A percentile compares a stretch with the other conserved stretches of the same genome.
phyloP scores from a whole-genome alignment of 352 stramenopile genomes.

The Globisporangium nagaii region DNA sequence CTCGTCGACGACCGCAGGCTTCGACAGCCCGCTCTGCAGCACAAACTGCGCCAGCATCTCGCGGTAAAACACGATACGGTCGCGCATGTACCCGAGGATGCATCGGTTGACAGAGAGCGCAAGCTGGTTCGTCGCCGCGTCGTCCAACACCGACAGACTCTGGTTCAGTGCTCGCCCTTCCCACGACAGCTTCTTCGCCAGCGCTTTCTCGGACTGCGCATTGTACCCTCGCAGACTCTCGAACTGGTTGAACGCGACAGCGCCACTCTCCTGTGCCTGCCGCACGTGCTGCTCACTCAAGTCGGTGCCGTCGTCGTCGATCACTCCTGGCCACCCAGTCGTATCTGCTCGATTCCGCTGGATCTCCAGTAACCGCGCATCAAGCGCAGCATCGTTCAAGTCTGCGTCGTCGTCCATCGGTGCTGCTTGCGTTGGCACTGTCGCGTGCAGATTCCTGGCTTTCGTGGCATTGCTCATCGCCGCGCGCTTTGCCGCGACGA shows the following conservation, averaged over 20 bases:
- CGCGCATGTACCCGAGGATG: slow-evolving; percentile 93
- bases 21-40: slow-evolving; percentile 87
- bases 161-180: slow-evolving; percentile 57
- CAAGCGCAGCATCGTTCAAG: slow-evolving; percentile 5
- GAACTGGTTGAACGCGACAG: slow-evolving; percentile 59
- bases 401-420: slow-evolving; percentile 5
- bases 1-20: slow-evolving; percentile 88
- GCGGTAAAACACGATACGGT: slow-evolving; percentile 91
- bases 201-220: slow-evolving; percentile 29
- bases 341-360: slow-evolving; percentile 19
- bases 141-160: slow-evolving; percentile 56
- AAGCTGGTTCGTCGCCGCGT: slow-evolving; percentile 33
- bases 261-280: slow-evolving; percentile 31
- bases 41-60: slow-evolving; percentile 93
- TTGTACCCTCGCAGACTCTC: slow-evolving; percentile 60
- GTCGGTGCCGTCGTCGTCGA: slow-evolving; percentile 14
- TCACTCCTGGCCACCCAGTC: slow-evolving; percentile 21
- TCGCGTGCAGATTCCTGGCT: neutral
- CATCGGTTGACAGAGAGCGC: slow-evolving; percentile 89
- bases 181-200: slow-evolving; percentile 57
- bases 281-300: slow-evolving; percentile 11
- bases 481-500: slow-evolving; percentile 23
- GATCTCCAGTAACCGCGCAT: slow-evolving; percentile 9
- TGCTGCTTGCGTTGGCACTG: neutral
- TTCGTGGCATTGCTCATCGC: slow-evolving; percentile 15